Evolutionary conservation across 352 stramenopile species (phyloP).

Genomic region (Discostella stelligera): DNA sequence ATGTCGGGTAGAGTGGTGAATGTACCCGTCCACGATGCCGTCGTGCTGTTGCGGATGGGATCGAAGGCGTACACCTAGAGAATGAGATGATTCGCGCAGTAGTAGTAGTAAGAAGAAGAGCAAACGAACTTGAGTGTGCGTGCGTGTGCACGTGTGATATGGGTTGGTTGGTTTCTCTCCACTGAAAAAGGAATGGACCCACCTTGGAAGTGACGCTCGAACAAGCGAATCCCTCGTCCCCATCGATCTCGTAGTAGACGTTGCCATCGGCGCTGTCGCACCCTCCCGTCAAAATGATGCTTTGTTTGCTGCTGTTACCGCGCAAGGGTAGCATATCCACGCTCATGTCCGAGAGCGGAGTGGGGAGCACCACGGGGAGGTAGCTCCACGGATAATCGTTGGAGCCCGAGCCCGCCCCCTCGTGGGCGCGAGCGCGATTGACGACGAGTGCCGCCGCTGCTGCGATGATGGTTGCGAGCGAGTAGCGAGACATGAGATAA

Average conservation of each 20-base stretch:
- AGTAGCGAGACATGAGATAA: conserved; percentile 31
- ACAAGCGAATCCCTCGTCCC: conserved; percentile 34
- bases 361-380: conserved; percentile 10
- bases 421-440: neutral
- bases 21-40: conserved; percentile 11
- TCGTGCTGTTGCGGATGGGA: conserved; percentile 6
- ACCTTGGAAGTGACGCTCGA: conserved; percentile 11
- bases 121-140: too few species aligned
- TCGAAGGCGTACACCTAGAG: conserved; percentile 49
- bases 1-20: conserved; percentile 47
- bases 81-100: too few species aligned
- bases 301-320: too few species aligned
- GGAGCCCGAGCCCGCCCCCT: neutral
- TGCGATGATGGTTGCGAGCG: neutral
- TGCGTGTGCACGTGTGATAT: too few species aligned
- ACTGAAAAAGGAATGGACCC: too few species aligned
- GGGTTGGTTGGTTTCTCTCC: too few species aligned
- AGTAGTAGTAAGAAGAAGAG: too few species aligned
- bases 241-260: conserved; percentile 22
- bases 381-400: conserved; percentile 24
- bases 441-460: too few species aligned
- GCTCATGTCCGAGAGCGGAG: conserved; percentile 15
- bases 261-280: conserved; percentile 62
- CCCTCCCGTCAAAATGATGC: conserved; percentile 49
- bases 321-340: too few species aligned